Conservation (phyloP, 75 land plant species). For the Larix kaempferi region DNA sequence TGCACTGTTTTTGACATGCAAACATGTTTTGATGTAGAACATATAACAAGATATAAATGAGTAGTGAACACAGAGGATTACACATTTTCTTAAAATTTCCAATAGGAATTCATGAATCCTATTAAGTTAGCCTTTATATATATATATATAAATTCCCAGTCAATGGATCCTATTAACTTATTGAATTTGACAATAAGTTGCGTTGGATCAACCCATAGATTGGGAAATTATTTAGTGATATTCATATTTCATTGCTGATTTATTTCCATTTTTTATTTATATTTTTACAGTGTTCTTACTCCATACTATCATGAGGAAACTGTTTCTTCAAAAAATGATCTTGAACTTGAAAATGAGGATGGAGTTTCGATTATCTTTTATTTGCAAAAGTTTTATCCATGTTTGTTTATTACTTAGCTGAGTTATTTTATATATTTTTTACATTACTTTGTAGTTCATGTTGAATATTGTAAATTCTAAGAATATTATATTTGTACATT, state of each 20-base stretch:
- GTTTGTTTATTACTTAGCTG: slow-evolving; percentile 18
- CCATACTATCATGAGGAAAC: slow-evolving; percentile 97
- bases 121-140: too few species aligned
- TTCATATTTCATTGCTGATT: too few species aligned
- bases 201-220: too few species aligned
- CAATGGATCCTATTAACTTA: too few species aligned
- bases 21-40: not conserved
- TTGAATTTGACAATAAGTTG: too few species aligned
- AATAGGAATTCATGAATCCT: not conserved
- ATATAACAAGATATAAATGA: not conserved
- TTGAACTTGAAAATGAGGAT: slow-evolving; percentile 92
- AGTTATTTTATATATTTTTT: too few species aligned
- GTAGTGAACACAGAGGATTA: not conserved
- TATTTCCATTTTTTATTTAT: too few species aligned
- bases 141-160: not conserved
- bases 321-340: slow-evolving; percentile 69
- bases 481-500: too few species aligned
- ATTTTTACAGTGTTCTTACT: slow-evolving; percentile 93
- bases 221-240: too few species aligned
- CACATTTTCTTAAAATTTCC: not conserved
- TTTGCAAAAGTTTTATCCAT: slow-evolving; percentile 96
- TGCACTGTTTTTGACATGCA: not conserved
- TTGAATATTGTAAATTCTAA: too few species aligned
- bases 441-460: too few species aligned
- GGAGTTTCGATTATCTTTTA: slow-evolving; percentile 92